Base-by-base conservation (phyloP, 495 filamentous ascomycete genomes). In the Xylaria cubensis region DNA sequence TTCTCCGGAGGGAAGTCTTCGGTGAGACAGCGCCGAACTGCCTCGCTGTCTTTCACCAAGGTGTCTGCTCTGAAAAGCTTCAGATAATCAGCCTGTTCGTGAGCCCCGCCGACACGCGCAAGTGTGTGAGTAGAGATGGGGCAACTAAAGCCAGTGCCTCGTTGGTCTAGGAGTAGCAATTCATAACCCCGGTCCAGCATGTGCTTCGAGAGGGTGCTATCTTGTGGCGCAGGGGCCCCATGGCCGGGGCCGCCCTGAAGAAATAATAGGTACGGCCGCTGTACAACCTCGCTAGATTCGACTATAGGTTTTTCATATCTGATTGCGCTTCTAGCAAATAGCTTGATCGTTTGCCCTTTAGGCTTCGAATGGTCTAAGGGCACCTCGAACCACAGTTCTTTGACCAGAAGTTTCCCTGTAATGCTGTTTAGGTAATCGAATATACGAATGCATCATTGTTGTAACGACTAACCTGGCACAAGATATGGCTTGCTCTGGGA, bases 21-120 rank as follows among this genome's bases (percentile, higher is more conserved):
- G 0, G 91, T 95, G 71, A 98, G 82, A 39, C 84, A 89, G 66
- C 90, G 85, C 1, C 95, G 88, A 26, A 98, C 89, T 12, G 94
- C 94, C 75, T 98, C 95, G 70, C 92, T 93, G 75, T 98, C 95
- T 63, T 88, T 90, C 42, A 98, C 94, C 61, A 93, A 95, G 73
- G 85, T 95, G 81, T 97, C 95, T 17, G 95, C 95, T 34, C 96
- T 89, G 82, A 97, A 97, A 48, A 90, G 83, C 82, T 93, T 95
- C 58, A 98, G 84, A 74, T 97, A 97, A 65, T 90, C 86, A 39
- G 92, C 93, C 80, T 98, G 94, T 34, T 74, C 72, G 41, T 84
- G 77, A 9, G 88, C 86, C 74, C 88, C 85, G 4, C 93, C 92
- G 72, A 91, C 84, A 10, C 63, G 70, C 13, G 88, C 87, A 3